Conservation (phyloP, 2,329 filamentous ascomycete genomes). For the Phyllosticta citriasiana region DNA sequence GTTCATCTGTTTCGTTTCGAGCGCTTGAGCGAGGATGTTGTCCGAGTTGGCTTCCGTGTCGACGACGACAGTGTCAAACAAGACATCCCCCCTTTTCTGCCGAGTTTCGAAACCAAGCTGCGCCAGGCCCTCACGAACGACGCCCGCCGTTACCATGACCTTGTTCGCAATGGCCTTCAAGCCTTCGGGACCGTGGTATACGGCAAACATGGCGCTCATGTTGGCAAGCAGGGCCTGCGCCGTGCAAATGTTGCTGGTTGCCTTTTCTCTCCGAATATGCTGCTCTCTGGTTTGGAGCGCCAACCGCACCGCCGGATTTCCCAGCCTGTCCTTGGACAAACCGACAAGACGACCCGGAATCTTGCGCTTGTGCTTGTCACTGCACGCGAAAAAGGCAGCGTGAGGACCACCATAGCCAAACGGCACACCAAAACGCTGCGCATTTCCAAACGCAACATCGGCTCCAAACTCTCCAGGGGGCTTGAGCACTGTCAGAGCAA, state of each 20-base stretch:
- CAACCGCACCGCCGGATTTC: slow-evolving; percentile 69
- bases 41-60: slow-evolving; percentile 40
- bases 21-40: slow-evolving; percentile 41
- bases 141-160: slow-evolving; percentile 59
- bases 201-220: slow-evolving; percentile 89
- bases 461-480: slow-evolving; percentile 91
- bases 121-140: slow-evolving; percentile 56
- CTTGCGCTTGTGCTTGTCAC: slow-evolving; percentile 86
- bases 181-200: slow-evolving; percentile 83
- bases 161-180: slow-evolving; percentile 75
- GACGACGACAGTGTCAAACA: slow-evolving; percentile 77
- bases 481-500: slow-evolving; percentile 77
- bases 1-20: slow-evolving; percentile 46
- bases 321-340: slow-evolving; percentile 81
- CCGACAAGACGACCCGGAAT: slow-evolving; percentile 86
- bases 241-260: slow-evolving; percentile 95
- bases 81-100: slow-evolving; percentile 45
- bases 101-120: slow-evolving; percentile 55
- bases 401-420: slow-evolving; percentile 92
- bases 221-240: slow-evolving; percentile 90
- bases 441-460: slow-evolving; percentile 87
- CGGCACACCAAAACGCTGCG: slow-evolving; percentile 84
- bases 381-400: slow-evolving; percentile 88
- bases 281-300: slow-evolving; percentile 90
- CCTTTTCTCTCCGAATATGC: slow-evolving; percentile 92